Evolutionary conservation across 2,329 filamentous ascomycete genomes (phyloP), one percentile per base, ranked within the genome.

Genomic region (Ceratocystis diversiconidia): DNA sequence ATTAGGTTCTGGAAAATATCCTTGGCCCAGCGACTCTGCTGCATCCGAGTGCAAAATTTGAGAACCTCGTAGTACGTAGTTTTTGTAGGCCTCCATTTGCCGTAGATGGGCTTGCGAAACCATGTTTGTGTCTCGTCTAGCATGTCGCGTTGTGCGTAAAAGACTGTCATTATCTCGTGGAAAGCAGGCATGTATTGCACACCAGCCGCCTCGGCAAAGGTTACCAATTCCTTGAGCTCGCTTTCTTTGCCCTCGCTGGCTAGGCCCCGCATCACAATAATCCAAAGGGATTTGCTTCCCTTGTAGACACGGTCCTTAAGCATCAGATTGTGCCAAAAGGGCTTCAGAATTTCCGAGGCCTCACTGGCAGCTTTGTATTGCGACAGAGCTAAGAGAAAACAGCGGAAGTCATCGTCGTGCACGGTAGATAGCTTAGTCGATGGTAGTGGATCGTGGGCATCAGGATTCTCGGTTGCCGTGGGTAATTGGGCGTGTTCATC

Each of bases 51-150:
- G 63, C 84, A 85, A 69, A 86, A 85, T 50, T 78, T 78, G 46
- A 89, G 74, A n/a, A 87, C 73, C 50, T 79, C 79, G 61, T 76
- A 74, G 69, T 84, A 81, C 0, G 83, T 78, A 12, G 73, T 69
- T 5, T 77, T 70, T 12, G 76, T 78, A 1, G 80, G 79, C 66
- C 73, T 71, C 50, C 73, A 70, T 22, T 72, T 72, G 32, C 72
- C 72, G 15, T 75, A 71, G 2, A 85, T 75, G 1, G 81, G 77
- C 68, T 81, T 82, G 25, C 80, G 75, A 70, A 88, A 91, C 83
- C 90, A 90, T 12, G 77, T 72, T 71, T 87, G 85, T 2, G 85
- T 85, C 68, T 83, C 80, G n/a, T 78, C 73, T 3, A 87, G 72
- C 60, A 84, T 77, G 69, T 85, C 76, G 57, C 78, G 79, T 12